Percentiles rank a stretch among this genome's conserved stretches.
Conservation (phyloP, 371 early-diverging fungal genomes). For the Apophysomyces ossiformis region DNA sequence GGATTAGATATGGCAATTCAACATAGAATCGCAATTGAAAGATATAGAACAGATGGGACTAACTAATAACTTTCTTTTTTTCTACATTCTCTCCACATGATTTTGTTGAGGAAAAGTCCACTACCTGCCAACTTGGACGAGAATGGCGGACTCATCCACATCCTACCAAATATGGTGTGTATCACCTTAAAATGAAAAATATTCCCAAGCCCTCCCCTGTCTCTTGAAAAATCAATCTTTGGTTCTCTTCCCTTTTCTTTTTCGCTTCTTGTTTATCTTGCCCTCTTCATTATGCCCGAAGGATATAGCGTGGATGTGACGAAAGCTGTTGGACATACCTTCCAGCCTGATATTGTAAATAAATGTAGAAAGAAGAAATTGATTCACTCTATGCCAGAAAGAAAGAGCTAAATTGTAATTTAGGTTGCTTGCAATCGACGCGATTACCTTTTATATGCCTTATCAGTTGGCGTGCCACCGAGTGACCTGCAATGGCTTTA, state of each 20-base stretch:
- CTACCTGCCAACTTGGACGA: too few species aligned
- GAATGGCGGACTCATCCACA: not conserved
- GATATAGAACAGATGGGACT: too few species aligned
- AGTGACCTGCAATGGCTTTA: slow-evolving; percentile 68
- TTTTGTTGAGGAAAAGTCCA: too few species aligned
- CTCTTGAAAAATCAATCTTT: not conserved
- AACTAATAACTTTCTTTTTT: too few species aligned
- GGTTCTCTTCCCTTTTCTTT: not conserved
- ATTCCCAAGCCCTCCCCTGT: not conserved
- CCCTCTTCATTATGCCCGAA: slow-evolving; percentile 18
- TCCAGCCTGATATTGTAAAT: slow-evolving; percentile 31
- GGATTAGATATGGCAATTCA: too few species aligned
- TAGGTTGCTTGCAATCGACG: slow-evolving; percentile 66
- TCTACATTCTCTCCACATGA: too few species aligned
- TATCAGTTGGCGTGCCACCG: slow-evolving; percentile 65
- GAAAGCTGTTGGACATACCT: slow-evolving; percentile 58
- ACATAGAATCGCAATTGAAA: too few species aligned
- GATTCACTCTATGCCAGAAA: not conserved
- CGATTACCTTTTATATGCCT: slow-evolving; percentile 73
- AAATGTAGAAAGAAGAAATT: not conserved
- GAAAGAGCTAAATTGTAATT: not conserved
- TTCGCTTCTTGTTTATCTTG: not conserved
- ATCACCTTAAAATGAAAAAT: slow-evolving; percentile 1
- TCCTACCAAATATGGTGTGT: slow-evolving; percentile 2
- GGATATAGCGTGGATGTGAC: slow-evolving; percentile 45